phyloP scores from a whole-genome alignment of 345 rosid species.

The Toxicodendron radicans region DNA sequence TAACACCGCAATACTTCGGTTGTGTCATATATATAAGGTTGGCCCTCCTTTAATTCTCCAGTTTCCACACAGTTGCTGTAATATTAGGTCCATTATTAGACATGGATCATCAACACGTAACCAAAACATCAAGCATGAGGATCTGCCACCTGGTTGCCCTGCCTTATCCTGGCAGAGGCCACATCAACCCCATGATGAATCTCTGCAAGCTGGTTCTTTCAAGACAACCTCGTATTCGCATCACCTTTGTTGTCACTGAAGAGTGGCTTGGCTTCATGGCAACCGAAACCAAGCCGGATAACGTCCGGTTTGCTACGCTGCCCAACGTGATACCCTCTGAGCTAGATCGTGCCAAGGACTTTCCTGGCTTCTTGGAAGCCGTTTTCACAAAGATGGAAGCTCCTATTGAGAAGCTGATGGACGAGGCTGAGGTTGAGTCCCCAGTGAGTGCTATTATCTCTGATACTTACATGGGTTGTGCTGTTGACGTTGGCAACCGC shows the following conservation, averaged over 20 bases:
- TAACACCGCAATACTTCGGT: too few species aligned
- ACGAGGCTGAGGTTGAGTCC: constrained; percentile 24
- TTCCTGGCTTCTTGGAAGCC: constrained; percentile 41
- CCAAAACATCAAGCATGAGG: not conserved
- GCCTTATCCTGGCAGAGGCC: constrained; percentile 77
- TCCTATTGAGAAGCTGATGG: constrained; percentile 50
- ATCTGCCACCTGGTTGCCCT: constrained; percentile 54
- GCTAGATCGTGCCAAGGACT: constrained; percentile 31
- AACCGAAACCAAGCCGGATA: constrained; percentile 32
- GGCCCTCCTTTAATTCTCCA: too few species aligned
- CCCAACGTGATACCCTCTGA: constrained; percentile 62
- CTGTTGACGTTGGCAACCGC: constrained; percentile 28
- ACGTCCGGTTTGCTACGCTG: constrained; percentile 35
- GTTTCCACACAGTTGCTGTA: too few species aligned
- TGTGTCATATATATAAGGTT: too few species aligned
- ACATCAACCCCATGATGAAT: constrained; percentile 75
- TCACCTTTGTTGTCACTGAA: constrained; percentile 66
- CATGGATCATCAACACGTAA: too few species aligned
- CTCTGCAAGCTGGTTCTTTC: constrained; percentile 47
- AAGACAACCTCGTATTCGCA: constrained; percentile 32
- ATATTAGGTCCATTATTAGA: not conserved
- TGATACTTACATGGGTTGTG: constrained; percentile 37
- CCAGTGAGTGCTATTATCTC: constrained; percentile 28
- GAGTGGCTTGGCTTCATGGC: constrained; percentile 66
- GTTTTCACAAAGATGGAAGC: constrained; percentile 42